Percentiles rank a stretch among this genome's conserved stretches.
Evolutionary conservation across 1,284 basidiomycete genomes (phyloP).

Genomic region (Kwoniella shivajii): DNA sequence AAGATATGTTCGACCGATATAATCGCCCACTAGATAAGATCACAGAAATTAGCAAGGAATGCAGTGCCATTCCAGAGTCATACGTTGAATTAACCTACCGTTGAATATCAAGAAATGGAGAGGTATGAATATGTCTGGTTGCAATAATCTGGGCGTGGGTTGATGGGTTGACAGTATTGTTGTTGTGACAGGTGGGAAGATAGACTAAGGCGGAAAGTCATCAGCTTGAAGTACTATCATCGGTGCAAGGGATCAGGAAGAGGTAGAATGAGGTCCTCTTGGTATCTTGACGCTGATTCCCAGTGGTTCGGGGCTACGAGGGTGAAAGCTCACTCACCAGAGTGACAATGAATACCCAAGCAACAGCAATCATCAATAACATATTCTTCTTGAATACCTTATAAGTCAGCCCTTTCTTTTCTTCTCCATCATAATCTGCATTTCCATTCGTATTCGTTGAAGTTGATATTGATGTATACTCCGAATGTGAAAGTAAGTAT

Average conservation of each 20-base stretch:
- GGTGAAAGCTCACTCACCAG: conserved; percentile 60
- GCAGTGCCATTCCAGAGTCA: not conserved
- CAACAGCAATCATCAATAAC: conserved; percentile 69
- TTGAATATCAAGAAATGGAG: conserved; percentile 56
- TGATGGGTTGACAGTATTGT: conserved; percentile 69
- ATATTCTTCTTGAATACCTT: conserved; percentile 62
- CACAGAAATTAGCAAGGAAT: not conserved
- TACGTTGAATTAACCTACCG: conserved; percentile 31
- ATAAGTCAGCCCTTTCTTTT: conserved; percentile 22
- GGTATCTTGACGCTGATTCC: no score
- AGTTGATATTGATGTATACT: conserved; percentile 25
- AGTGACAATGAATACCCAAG: conserved; percentile 75
- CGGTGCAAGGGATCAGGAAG: no score
- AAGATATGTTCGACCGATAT: conserved; percentile 68
- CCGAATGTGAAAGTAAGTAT: conserved; percentile 32
- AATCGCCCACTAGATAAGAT: conserved; percentile 69
- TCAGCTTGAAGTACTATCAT: no score
- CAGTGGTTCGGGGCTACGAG: no score
- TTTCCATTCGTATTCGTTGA: not conserved
- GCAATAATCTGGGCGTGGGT: conserved; percentile 38
- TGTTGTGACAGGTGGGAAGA: conserved; percentile 81
- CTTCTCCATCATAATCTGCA: not conserved
- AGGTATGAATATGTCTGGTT: conserved; percentile 51
- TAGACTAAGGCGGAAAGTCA: conserved; percentile 61
- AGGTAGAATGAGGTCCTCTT: no score